phyloP scores from a whole-genome alignment of 306 rosid genomes.

The Trifolium dubium region DNA sequence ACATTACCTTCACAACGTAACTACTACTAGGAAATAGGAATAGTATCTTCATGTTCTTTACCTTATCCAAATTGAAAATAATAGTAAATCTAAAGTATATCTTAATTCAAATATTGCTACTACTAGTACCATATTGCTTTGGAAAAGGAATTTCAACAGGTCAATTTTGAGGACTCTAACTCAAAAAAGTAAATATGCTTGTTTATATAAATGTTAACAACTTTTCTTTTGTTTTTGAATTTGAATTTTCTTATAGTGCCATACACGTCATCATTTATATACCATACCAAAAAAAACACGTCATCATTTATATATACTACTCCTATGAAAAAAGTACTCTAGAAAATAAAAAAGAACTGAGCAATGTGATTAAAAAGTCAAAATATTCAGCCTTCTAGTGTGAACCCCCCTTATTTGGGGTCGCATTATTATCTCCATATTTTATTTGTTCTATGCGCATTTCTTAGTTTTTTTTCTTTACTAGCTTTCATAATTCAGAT shows the following conservation, averaged over 20 bases:
- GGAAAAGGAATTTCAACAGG: slow-evolving; percentile 36
- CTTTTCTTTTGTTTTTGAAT: background rate
- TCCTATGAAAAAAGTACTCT: background rate
- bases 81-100: background rate
- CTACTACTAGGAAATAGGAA: background rate
- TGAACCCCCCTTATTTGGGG: background rate
- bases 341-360: background rate
- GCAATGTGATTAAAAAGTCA: slow-evolving; percentile 16
- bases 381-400: background rate
- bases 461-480: too few relatives aligned
- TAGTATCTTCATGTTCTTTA: background rate
- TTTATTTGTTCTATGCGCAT: background rate
- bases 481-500: background rate
- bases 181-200: slow-evolving; percentile 1
- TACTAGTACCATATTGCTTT: slow-evolving; percentile 35
- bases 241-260: slow-evolving; percentile 2
- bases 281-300: too few relatives aligned
- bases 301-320: too few relatives aligned
- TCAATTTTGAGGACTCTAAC: slow-evolving; percentile 51
- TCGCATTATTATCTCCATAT: background rate
- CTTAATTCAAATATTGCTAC: background rate
- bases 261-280: slow-evolving; percentile 28
- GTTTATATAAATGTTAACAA: background rate
- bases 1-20: background rate
- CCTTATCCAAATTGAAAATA: background rate